Evolutionary conservation across 805 yeast genomes (phyloP).

Genomic region (Ogataea nonfermentans): DNA sequence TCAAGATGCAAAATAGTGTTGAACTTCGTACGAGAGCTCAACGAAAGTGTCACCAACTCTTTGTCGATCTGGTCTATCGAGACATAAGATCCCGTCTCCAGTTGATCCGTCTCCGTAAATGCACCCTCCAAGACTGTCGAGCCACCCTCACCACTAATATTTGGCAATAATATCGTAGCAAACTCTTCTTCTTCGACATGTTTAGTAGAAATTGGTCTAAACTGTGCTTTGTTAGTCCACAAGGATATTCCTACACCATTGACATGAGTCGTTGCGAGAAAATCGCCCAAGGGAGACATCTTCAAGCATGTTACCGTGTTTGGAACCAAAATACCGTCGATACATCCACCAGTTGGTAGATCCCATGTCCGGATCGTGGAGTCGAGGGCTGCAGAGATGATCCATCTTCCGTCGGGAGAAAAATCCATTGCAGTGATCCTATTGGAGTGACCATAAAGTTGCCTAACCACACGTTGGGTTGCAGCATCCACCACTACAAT

Average conservation of each 20-base stretch:
- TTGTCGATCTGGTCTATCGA: conserved; percentile 62
- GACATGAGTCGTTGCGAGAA: conserved; percentile 90
- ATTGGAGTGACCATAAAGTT: conserved; percentile 84
- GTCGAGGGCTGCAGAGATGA: conserved; percentile 79
- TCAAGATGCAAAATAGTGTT: conserved; percentile 79
- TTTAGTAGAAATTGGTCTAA: conserved; percentile 70
- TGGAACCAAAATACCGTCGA: conserved; percentile 81
- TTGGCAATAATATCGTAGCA: conserved; percentile 61
- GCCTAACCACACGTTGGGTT: conserved; percentile 81
- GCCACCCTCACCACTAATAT: conserved; percentile 76
- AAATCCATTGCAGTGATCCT: conserved; percentile 86
- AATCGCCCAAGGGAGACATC: conserved; percentile 85
- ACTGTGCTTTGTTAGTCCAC: conserved; percentile 92
- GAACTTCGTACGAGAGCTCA: conserved; percentile 76
- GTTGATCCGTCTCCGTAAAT: conserved; percentile 40
- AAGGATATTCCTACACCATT: conserved; percentile 83
- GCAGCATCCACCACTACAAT: conserved; percentile 79
- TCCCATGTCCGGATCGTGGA: conserved; percentile 95
- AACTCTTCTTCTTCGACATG: conserved; percentile 78
- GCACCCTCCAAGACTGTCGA: conserved; percentile 75
- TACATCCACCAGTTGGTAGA: conserved; percentile 93
- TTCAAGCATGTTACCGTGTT: conserved; percentile 78
- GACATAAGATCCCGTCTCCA: conserved; percentile 38
- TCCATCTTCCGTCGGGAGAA: conserved; percentile 95
- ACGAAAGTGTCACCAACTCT: conserved; percentile 67